Base-by-base conservation (phyloP, 1,139 yeast species). In the Arxiozyma heterogenica region DNA sequence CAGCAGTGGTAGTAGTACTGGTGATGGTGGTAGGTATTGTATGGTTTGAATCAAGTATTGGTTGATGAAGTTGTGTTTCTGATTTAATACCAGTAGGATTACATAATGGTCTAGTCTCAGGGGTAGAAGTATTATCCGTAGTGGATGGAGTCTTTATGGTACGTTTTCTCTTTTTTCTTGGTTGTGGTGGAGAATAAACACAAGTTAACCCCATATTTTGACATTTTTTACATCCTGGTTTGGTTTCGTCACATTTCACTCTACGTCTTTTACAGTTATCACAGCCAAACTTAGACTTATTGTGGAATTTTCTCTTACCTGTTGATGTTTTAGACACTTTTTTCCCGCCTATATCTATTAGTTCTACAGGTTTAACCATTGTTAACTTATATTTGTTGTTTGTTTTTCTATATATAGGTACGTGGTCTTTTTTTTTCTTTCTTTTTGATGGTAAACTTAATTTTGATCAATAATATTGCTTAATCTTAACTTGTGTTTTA, bases 231-330 rank as follows among this genome's bases (percentile, higher is more conserved):
- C 98, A 91, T 18, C 74, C 67, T 0, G 98, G 98, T 61, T 82
- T 85, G 0, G 76, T 74, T 69, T 91, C 98, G 69, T 91, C 97
- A 73, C 98, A 91, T 67, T 91, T 91, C 51, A 91, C 96, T 53
- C 97, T 74, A 62, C 97, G 79, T 60, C 81, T 78, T 66, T 91
- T 91, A 70, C 98, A 91, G 1, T 95, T 87, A 47, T 83, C 79
- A 69, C 98, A 91, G 0, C 98, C 98, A 53, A 80, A 80, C 57
- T 95, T 77, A 43, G 95, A 86, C 70, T 91, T 91, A 59, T 84
- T 87, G 66, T 91, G 98, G 68, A 82, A 86, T 66, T 83, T 84
- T 54, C 95, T 75, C 59, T 73, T 74, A 3, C 75, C 81, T 0
- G 77, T 74, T 1, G 79, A 70, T 3, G 73, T 72, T 57, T 69